Conservation (phyloP, 2,329 filamentous ascomycete genomes). For the Colletotrichum costaricense region DNA sequence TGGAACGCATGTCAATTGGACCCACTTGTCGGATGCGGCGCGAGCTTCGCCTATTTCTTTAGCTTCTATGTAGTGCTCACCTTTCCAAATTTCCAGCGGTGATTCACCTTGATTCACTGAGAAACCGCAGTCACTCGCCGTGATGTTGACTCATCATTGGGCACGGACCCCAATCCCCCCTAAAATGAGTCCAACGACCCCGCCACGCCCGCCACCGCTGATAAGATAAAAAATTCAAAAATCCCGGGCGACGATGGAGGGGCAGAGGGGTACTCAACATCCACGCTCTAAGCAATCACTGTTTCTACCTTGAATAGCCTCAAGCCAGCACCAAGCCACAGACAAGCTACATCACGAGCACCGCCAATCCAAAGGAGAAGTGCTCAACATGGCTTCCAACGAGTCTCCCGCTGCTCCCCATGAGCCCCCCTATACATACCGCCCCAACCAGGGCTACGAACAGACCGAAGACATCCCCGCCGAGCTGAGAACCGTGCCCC, state of each 20-base stretch:
- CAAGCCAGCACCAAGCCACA: background rate
- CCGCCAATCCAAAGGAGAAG: background rate
- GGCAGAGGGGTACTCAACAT: slow-evolving; percentile 20
- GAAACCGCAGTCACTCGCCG: background rate
- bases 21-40: background rate
- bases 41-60: background rate
- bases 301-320: background rate
- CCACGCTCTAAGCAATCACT: background rate
- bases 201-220: slow-evolving; percentile 24
- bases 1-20: background rate
- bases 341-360: background rate
- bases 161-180: background rate
- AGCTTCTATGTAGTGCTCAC: background rate
- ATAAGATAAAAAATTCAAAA: slow-evolving; percentile 36
- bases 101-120: slow-evolving; percentile 13
- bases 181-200: slow-evolving; percentile 10
- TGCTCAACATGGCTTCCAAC: slow-evolving; percentile 24
- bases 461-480: slow-evolving; percentile 43
- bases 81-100: background rate
- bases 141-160: slow-evolving; percentile 28
- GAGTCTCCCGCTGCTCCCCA: slow-evolving; percentile 54
- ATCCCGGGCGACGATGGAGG: slow-evolving; percentile 22
- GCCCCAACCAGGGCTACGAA: slow-evolving; percentile 56
- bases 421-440: slow-evolving; percentile 57
- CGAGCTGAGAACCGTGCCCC: slow-evolving; percentile 24